Evolutionary conservation across 2,329 filamentous ascomycete genomes (phyloP), one percentile per base, ranked within the genome.

Genomic region (Aspergillus candidus): DNA sequence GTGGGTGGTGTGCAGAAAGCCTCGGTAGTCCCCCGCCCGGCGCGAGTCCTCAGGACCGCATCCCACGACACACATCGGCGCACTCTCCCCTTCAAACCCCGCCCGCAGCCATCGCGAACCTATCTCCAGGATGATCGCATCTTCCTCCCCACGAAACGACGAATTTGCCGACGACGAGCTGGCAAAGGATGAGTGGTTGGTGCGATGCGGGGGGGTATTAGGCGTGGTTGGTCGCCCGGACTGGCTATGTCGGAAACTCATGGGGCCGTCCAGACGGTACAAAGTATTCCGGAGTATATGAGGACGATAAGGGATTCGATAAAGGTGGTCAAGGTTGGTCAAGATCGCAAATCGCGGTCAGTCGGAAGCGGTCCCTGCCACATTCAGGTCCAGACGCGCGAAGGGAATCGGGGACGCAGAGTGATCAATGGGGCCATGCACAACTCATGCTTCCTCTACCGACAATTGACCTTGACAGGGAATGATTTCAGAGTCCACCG

Each of bases 51-150:
- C 84, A 0, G 87, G 88, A 0, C 82, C 80, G 63, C 89, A 91
- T 15, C 77, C 73, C 15, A 90, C 70, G 11, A 75, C 78, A 63
- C 91, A 94, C 54, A 77, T 71, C 12, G 89, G 89, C 3, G 74
- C 69, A 35, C 82, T 78, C 64, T 95, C 90, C 40, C 90, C 90
- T 5, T 90, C 87, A 61, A 96, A 93, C 0, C 93, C 93, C 8
- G 85, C 83, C 35, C 85, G 81, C 18, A 97, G 66, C 65, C 82
- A 84, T 15, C 91, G 80, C 8, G 86, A 79, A 1, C 89, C 90
- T 31, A 97, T 65, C 63, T 97, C 89, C 40, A 96, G 73, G 34
- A 98, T 77, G 4, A 95, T 68, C 6, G 84, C 74, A 54, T 96
- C 93, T 59, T 98, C 93, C 57, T 95, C 89, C 45, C 80, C 75